A percentile compares a stretch with the other conserved stretches of the same genome.
Conservation (phyloP, 768 basidiomycete genomes). For the Plicaturopsis crispa region DNA sequence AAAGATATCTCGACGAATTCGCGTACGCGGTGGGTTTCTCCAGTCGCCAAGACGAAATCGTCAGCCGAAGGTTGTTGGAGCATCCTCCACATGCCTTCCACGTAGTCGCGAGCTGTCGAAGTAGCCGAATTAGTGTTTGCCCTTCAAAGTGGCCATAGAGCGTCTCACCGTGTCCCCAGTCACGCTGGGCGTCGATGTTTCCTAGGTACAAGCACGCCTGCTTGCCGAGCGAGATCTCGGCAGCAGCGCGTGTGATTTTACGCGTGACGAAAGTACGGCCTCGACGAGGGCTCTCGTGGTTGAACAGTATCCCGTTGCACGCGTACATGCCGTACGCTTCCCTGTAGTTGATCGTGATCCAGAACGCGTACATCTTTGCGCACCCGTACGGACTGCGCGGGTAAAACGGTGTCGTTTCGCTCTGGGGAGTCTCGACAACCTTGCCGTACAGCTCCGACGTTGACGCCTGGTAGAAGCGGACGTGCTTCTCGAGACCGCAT, state of each 20-base stretch:
- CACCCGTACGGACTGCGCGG: slow-evolving; percentile 96
- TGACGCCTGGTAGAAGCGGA: slow-evolving; percentile 95
- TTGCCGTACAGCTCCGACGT: slow-evolving; percentile 97
- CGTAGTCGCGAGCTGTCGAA: slow-evolving; percentile 69
- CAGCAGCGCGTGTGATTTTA: slow-evolving; percentile 89
- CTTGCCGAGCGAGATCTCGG: slow-evolving; percentile 87
- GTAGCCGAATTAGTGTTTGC: neutral
- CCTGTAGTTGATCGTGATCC: slow-evolving; percentile 88
- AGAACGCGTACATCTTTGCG: slow-evolving; percentile 89
- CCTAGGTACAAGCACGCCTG: slow-evolving; percentile 89
- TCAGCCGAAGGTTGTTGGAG: slow-evolving; percentile 78
- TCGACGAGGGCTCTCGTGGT: slow-evolving; percentile 93
- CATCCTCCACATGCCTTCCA: slow-evolving; percentile 98
- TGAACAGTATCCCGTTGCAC: slow-evolving; percentile 96
- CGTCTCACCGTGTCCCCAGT: slow-evolving; percentile 90
- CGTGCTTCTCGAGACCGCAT: slow-evolving; percentile 87
- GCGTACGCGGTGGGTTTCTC: slow-evolving; percentile 91
- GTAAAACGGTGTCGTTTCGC: slow-evolving; percentile 96
- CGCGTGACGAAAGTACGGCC: slow-evolving; percentile 95
- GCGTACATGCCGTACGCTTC: slow-evolving; percentile 97
- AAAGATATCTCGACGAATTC: slow-evolving; percentile 93
- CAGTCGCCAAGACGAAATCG: slow-evolving; percentile 93
- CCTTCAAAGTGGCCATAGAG: neutral
- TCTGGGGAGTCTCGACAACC: slow-evolving; percentile 92
- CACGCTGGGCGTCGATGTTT: slow-evolving; percentile 90